Conservation (phyloP, 768 basidiomycete genomes). For the Cubamyces sp. region DNA sequence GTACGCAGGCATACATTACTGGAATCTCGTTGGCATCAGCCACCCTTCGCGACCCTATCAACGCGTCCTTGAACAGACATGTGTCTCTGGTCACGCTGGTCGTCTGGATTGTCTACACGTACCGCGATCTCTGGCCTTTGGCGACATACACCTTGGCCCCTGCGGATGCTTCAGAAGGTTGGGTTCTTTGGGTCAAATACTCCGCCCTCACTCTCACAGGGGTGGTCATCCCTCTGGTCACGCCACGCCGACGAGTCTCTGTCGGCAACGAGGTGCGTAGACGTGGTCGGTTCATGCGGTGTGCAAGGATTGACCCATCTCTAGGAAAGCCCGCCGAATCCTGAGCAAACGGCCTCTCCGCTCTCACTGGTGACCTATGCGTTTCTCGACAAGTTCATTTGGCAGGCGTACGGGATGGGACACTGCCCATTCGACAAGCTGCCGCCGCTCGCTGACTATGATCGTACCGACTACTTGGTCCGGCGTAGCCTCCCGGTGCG, state of each 20-base stretch:
- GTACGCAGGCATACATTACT: too few species aligned
- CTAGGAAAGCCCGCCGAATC: too few species aligned
- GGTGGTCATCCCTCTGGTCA: conserved; percentile 38
- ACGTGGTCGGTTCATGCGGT: conserved; percentile 32
- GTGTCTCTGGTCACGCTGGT: conserved; percentile 36
- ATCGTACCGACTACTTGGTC: conserved; percentile 8
- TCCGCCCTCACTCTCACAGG: conserved; percentile 31
- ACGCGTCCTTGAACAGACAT: too few species aligned
- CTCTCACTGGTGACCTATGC: conserved; percentile 35
- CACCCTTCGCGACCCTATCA: too few species aligned
- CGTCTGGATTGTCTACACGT: conserved; percentile 37
- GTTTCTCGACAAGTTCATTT: conserved; percentile 42
- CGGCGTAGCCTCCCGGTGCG: too few species aligned
- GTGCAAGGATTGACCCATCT: too few species aligned
- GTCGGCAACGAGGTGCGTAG: conserved; percentile 46
- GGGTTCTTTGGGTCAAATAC: too few species aligned
- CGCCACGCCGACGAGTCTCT: conserved; percentile 36
- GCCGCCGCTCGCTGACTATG: conserved; percentile 38
- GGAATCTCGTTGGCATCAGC: too few species aligned
- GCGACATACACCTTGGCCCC: conserved; percentile 38
- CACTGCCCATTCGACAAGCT: conserved; percentile 37
- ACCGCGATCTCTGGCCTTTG: conserved; percentile 42
- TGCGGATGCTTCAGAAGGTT: too few species aligned
- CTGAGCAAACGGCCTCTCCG: too few species aligned
- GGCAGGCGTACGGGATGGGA: conserved; percentile 32